Percentiles rank a stretch among this genome's conserved stretches.
These are phyloP conservation scores for Setaria italica DNA, from an alignment of 202 grass and related monocot genomes.

Conservation along the genomic window DNA sequence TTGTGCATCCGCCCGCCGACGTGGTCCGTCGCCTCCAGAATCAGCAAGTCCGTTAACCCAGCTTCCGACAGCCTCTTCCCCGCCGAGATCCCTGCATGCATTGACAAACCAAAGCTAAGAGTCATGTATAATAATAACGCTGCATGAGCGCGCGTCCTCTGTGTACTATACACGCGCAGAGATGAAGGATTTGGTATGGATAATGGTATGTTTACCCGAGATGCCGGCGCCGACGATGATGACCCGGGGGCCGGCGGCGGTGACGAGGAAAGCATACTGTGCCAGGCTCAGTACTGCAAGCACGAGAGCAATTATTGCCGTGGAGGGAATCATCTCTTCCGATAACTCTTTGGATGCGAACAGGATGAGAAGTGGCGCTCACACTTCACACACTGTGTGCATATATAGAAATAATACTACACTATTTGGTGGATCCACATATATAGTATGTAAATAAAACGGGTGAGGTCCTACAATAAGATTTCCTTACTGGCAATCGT, in stretches of 20 bases:
- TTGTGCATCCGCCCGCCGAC: slow-evolving; percentile 65
- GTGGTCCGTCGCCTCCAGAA: slow-evolving; percentile 66
- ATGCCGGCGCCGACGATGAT: slow-evolving; percentile 31
- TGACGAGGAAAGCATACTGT: neutral
- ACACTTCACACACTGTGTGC: too few species aligned
- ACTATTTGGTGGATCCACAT: too few species aligned
- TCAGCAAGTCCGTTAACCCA: slow-evolving; percentile 53
- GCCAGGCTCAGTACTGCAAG: neutral
- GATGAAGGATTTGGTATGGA: neutral
- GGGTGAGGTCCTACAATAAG: too few species aligned
- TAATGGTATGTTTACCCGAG: neutral
- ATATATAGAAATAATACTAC: too few species aligned
- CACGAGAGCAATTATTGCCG: neutral
- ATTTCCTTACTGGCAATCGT: too few species aligned
- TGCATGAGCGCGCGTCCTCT: too few species aligned
- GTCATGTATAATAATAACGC: neutral
- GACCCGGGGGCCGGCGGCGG: neutral
- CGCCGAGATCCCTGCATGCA: slow-evolving; percentile 56
- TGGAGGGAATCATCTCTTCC: neutral
- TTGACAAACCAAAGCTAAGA: neutral
- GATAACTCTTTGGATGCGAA: too few species aligned
- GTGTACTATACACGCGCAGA: too few species aligned
- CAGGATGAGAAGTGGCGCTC: too few species aligned
- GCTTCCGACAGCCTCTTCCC: slow-evolving; percentile 60
- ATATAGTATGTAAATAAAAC: too few species aligned